Percentiles rank a stretch among this genome's conserved stretches.
Evolutionary conservation across 2,329 filamentous ascomycete species (phyloP).

Genomic region (Pseudogymnoascus sp.): DNA sequence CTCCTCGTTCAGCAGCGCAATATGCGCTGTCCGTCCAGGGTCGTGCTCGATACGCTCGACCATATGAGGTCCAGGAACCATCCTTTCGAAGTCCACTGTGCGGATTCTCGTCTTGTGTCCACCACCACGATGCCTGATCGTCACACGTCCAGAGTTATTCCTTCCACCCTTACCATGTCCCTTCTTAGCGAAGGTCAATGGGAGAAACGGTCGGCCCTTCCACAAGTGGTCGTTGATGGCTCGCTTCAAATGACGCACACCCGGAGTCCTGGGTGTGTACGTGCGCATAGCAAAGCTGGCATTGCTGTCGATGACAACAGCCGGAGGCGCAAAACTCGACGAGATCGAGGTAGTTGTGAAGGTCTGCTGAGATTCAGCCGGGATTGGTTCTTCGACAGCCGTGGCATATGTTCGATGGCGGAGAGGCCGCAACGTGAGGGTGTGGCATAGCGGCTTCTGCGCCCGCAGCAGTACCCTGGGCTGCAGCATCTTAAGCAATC

Average conservation of each 20-base stretch:
- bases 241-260: slow-evolving; percentile 81
- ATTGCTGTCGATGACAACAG: slow-evolving; percentile 34
- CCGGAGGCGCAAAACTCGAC: slow-evolving; percentile 37
- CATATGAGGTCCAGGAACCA: slow-evolving; percentile 69
- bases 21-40: slow-evolving; percentile 84
- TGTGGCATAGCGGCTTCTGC: slow-evolving; percentile 39
- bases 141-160: slow-evolving; percentile 79
- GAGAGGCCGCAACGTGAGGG: slow-evolving; percentile 37
- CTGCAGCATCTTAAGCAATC: slow-evolving; percentile 50
- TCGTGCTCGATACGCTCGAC: slow-evolving; percentile 97
- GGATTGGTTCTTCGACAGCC: slow-evolving; percentile 31
- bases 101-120: slow-evolving; percentile 88
- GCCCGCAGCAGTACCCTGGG: slow-evolving; percentile 51
- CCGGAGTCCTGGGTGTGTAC: slow-evolving; percentile 90
- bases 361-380: slow-evolving; percentile 30
- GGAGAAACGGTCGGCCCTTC: slow-evolving; percentile 79
- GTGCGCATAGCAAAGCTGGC: slow-evolving; percentile 53
- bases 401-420: slow-evolving; percentile 47
- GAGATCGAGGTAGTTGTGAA: slow-evolving; percentile 28
- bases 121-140: slow-evolving; percentile 85
- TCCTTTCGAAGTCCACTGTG: slow-evolving; percentile 80
- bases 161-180: slow-evolving; percentile 88
- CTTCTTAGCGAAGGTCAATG: slow-evolving; percentile 85
- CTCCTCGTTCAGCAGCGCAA: slow-evolving; percentile 74
- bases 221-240: slow-evolving; percentile 95